Percentiles rank a stretch among this genome's conserved stretches.
phyloP scores from a whole-genome alignment of 1,284 basidiomycete genomes.

The Papiliotrema laurentii region DNA sequence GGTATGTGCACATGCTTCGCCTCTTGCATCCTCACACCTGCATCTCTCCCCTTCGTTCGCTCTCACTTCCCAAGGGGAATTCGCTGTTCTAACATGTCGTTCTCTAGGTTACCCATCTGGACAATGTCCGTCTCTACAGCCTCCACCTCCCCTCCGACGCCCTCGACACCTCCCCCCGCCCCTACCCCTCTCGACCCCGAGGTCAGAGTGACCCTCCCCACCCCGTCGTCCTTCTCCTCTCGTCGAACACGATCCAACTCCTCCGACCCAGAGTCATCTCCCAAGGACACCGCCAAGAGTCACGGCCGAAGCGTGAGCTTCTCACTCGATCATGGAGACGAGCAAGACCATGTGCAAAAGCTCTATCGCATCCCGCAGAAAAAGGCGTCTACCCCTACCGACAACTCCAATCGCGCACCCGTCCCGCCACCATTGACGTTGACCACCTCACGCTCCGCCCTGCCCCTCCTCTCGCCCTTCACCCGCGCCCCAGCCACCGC shows the following conservation, averaged over 20 bases:
- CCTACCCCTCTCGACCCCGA: slow-evolving; percentile 9
- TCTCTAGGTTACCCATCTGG: neutral
- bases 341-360: neutral
- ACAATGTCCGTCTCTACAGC: neutral
- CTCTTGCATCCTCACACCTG: too few relatives aligned
- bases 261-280: neutral
- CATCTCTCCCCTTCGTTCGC: too few relatives aligned
- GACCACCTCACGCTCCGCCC: neutral
- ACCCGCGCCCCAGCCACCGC: slow-evolving; percentile 4
- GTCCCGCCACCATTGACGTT: neutral
- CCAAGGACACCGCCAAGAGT: neutral
- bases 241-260: slow-evolving; percentile 9
- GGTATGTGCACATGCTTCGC: too few relatives aligned
- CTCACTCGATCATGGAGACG: neutral
- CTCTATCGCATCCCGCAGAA: slow-evolving; percentile 20
- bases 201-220: slow-evolving; percentile 21
- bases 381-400: neutral
- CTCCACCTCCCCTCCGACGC: slow-evolving; percentile 3
- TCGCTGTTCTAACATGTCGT: neutral
- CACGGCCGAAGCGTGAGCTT: slow-evolving; percentile 7
- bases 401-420: neutral
- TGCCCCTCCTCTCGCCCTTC: slow-evolving; percentile 1
- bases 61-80: too few relatives aligned
- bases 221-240: slow-evolving; percentile 26
- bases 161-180: slow-evolving; percentile 3